These are phyloP conservation scores for Fibroporia radiculosa DNA, from an alignment of 768 basidiomycete species.

Conservation along the genomic window DNA sequence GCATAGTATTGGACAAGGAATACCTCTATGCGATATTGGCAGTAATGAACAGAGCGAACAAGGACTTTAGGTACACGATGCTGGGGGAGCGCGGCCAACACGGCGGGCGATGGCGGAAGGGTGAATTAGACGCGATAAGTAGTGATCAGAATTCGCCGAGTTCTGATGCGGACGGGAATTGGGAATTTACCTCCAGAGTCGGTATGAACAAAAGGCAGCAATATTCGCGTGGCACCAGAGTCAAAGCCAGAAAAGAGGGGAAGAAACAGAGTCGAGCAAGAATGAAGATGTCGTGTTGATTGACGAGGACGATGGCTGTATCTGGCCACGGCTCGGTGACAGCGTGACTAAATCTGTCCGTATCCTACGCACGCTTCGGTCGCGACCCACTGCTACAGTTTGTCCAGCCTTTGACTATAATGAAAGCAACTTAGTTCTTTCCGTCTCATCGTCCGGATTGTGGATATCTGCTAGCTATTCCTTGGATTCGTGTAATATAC, in stretches of 20 bases:
- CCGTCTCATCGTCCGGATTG: neutral
- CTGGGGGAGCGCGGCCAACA: neutral
- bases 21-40: too few species aligned
- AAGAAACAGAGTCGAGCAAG: conserved; percentile 2
- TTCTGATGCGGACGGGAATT: neutral
- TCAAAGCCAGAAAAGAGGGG: conserved; percentile 1
- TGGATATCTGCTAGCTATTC: neutral
- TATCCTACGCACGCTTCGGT: neutral
- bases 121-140: conserved; percentile 6
- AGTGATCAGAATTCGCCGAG: conserved; percentile 3
- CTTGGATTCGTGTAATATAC: neutral
- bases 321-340: neutral
- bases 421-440: neutral
- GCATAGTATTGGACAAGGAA: conserved; percentile 49
- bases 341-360: conserved; percentile 2
- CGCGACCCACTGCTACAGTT: neutral
- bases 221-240: conserved; percentile 1
- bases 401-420: neutral
- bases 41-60: too few species aligned
- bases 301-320: conserved; percentile 3
- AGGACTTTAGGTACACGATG: too few species aligned
- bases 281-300: neutral
- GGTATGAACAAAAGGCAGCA: neutral
- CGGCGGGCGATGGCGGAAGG: conserved; percentile 1
- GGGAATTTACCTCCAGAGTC: neutral